phyloP scores from a whole-genome alignment of 805 yeast genomes.

The Suhomyces prunicola region DNA sequence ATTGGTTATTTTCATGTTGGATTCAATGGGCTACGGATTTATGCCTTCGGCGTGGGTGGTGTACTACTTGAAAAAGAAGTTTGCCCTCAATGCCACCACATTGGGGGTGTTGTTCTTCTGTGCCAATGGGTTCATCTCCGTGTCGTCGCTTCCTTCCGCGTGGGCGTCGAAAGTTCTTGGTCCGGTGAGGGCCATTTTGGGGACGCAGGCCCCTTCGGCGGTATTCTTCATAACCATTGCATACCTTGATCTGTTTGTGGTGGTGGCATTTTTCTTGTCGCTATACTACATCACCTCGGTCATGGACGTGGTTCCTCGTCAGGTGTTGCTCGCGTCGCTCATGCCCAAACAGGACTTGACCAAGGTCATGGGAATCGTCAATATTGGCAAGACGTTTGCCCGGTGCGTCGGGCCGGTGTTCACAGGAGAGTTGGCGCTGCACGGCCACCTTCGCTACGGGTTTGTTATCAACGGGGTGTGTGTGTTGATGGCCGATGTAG shows the following conservation, averaged over 20 bases:
- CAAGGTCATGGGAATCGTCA: slow-evolving; percentile 79
- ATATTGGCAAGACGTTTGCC: slow-evolving; percentile 82
- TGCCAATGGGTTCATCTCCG: slow-evolving; percentile 59
- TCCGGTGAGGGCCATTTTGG: slow-evolving; percentile 71
- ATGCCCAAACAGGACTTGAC: slow-evolving; percentile 65
- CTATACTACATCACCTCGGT: slow-evolving; percentile 62
- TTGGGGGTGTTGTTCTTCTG: slow-evolving; percentile 68
- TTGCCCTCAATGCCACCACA: slow-evolving; percentile 49
- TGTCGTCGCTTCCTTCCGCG: slow-evolving; percentile 78
- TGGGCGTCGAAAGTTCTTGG: slow-evolving; percentile 63
- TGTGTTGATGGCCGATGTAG: slow-evolving; percentile 47
- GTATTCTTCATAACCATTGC: slow-evolving; percentile 48
- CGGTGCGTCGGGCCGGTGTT: slow-evolving; percentile 77
- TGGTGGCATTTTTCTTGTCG: slow-evolving; percentile 53
- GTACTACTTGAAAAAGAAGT: slow-evolving; percentile 66
- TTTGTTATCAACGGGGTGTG: slow-evolving; percentile 52
- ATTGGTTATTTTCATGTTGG: slow-evolving; percentile 68
- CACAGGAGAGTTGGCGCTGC: slow-evolving; percentile 70
- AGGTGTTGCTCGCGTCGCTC: slow-evolving; percentile 67
- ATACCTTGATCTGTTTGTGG: slow-evolving; percentile 18
- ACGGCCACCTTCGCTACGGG: slow-evolving; percentile 44
- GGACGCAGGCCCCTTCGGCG: slow-evolving; percentile 78
- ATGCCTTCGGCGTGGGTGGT: slow-evolving; percentile 89
- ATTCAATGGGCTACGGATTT: slow-evolving; percentile 85
- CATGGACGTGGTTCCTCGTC: slow-evolving; percentile 93